phyloP scores from a whole-genome alignment of 202 grass and related monocot species.

The Setaria italica region DNA sequence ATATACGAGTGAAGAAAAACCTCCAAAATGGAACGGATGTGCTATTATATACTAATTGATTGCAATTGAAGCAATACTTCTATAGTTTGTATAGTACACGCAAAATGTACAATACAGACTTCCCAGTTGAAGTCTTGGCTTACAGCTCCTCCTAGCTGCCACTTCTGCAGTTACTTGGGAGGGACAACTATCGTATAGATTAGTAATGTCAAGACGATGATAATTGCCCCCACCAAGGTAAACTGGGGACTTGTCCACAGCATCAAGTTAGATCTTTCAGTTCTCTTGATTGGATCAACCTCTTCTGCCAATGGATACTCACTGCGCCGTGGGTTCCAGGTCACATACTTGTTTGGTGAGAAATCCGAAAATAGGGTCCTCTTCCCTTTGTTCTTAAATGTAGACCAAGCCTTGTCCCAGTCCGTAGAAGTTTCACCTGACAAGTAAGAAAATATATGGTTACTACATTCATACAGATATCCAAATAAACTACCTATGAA shows the following conservation, averaged over 20 bases:
- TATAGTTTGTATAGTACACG: slow-evolving; percentile 38
- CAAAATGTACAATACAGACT: slow-evolving; percentile 54
- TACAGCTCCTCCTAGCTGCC: slow-evolving; percentile 34
- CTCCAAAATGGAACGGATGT: background rate
- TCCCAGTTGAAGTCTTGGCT: slow-evolving; percentile 29
- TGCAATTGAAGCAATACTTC: slow-evolving; percentile 40
- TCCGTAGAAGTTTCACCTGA: slow-evolving; percentile 82
- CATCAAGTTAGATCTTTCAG: slow-evolving; percentile 83
- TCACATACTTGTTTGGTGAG: slow-evolving; percentile 86
- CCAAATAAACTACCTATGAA: background rate
- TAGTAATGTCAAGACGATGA: slow-evolving; percentile 76
- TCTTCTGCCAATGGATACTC: slow-evolving; percentile 92
- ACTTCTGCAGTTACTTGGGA: slow-evolving; percentile 64
- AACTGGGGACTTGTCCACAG: slow-evolving; percentile 91
- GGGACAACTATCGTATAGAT: slow-evolving; percentile 77
- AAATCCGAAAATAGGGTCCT: slow-evolving; percentile 82
- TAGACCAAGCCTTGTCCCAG: slow-evolving; percentile 94
- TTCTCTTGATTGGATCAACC: slow-evolving; percentile 91
- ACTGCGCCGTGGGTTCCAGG: slow-evolving; percentile 75
- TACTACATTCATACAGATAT: background rate
- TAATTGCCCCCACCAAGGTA: slow-evolving; percentile 80
- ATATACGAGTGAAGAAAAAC: slow-evolving; percentile 28
- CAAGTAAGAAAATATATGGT: slow-evolving; percentile 27
- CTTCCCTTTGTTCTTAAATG: slow-evolving; percentile 76
- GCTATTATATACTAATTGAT: slow-evolving; percentile 28